Percentiles rank a stretch among this genome's conserved stretches.
phyloP scores from a whole-genome alignment of 2,329 filamentous ascomycete genomes.

The Atkinsonella texensis region DNA sequence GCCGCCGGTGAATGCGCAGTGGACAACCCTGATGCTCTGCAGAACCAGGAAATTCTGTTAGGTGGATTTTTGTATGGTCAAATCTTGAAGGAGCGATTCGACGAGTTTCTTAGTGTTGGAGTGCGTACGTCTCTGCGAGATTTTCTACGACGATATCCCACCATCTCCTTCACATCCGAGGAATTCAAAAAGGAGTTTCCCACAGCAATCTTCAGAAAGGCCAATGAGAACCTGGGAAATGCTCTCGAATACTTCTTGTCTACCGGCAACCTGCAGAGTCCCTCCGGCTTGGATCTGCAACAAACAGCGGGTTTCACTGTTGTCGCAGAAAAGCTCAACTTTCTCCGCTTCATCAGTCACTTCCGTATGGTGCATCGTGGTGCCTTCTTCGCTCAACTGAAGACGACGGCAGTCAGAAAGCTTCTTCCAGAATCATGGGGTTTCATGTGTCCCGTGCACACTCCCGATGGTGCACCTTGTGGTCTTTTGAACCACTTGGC shows the following conservation, averaged over 20 bases:
- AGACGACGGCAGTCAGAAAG: slow-evolving; percentile 94
- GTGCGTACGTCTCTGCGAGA: slow-evolving; percentile 43
- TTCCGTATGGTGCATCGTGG: slow-evolving; percentile 99
- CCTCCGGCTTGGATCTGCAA: slow-evolving; percentile 85
- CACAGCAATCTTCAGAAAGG: slow-evolving; percentile 62
- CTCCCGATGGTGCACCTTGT: slow-evolving; percentile 89
- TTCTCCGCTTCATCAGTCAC: slow-evolving; percentile 94
- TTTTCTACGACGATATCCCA: slow-evolving; percentile 41
- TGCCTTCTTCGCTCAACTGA: slow-evolving; percentile 95
- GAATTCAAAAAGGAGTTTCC: slow-evolving; percentile 74
- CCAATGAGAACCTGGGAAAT: slow-evolving; percentile 80
- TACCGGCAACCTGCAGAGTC: slow-evolving; percentile 85
- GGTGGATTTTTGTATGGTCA: slow-evolving; percentile 90
- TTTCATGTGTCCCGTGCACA: slow-evolving; percentile 94
- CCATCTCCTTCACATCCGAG: slow-evolving; percentile 63
- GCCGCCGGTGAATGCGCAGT: slow-evolving; percentile 86
- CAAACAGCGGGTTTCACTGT: slow-evolving; percentile 93
- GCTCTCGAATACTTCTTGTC: slow-evolving; percentile 91
- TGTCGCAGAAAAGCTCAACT: slow-evolving; percentile 98
- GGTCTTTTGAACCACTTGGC: slow-evolving; percentile 90
- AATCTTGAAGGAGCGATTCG: slow-evolving; percentile 88
- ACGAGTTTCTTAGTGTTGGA: slow-evolving; percentile 62
- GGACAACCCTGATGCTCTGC: slow-evolving; percentile 93
- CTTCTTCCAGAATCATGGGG: slow-evolving; percentile 95
- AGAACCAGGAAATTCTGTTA: slow-evolving; percentile 89